Conservation (phyloP, 129 eudicot genomes). For the Kitagawia praeruptora region DNA sequence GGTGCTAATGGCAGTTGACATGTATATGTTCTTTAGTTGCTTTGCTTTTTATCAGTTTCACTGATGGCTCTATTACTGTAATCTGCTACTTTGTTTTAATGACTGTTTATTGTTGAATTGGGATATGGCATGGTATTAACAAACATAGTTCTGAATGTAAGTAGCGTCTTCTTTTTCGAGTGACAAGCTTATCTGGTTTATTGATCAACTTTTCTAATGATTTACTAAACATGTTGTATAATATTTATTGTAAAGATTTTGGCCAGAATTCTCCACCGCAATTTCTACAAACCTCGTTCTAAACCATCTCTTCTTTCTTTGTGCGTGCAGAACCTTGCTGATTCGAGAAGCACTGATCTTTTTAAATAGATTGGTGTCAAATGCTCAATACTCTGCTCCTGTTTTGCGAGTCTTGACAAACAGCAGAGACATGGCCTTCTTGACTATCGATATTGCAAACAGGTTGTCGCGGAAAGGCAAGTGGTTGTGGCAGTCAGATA, state of each 20-base stretch:
- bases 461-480: slow-evolving; percentile 42
- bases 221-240: background rate
- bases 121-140: background rate
- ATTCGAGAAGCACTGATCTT: slow-evolving; percentile 71
- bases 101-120: background rate
- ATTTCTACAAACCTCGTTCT: background rate
- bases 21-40: background rate
- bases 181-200: background rate
- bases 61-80: background rate
- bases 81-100: background rate
- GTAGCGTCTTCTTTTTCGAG: background rate
- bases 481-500: slow-evolving; percentile 37
- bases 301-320: background rate
- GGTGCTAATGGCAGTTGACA: slow-evolving; percentile 8
- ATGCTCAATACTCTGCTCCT: slow-evolving; percentile 44
- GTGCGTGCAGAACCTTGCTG: slow-evolving; percentile 61
- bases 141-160: background rate
- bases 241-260: background rate
- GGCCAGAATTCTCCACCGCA: background rate
- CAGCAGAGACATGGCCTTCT: slow-evolving; percentile 52
- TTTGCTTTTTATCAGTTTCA: background rate
- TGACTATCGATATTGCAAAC: slow-evolving; percentile 53
- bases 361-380: slow-evolving; percentile 67
- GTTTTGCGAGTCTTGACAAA: slow-evolving; percentile 57
- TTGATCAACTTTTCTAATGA: background rate